These are phyloP conservation scores for Cephalotrichum gorgonifer DNA, from an alignment of 2,329 filamentous ascomycete species.

Conservation along the genomic window DNA sequence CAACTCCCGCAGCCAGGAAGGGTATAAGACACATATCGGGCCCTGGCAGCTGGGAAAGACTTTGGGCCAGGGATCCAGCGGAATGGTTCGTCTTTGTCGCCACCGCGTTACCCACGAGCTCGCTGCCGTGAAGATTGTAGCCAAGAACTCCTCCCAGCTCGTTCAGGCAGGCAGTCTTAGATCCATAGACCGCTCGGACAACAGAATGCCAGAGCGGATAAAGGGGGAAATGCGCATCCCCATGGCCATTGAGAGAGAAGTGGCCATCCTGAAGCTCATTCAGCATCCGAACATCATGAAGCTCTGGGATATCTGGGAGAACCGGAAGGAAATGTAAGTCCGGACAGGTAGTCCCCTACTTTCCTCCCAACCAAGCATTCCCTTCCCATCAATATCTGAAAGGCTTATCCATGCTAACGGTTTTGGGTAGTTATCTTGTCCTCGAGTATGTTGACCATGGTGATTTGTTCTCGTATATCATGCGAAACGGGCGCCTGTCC, in stretches of 20 bases:
- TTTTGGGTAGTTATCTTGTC: slow-evolving; percentile 66
- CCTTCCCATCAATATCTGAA: too few relatives aligned
- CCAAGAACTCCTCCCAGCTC: slow-evolving; percentile 68
- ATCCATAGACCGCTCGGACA: slow-evolving; percentile 66
- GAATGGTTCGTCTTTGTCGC: slow-evolving; percentile 74
- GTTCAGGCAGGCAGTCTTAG: slow-evolving; percentile 79
- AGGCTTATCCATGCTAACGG: slow-evolving; percentile 4
- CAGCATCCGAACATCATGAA: slow-evolving; percentile 92
- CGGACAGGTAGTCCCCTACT: not conserved
- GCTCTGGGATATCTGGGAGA: slow-evolving; percentile 96
- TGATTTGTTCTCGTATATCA: slow-evolving; percentile 83
- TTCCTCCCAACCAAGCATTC: too few relatives aligned
- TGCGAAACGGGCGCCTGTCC: slow-evolving; percentile 56
- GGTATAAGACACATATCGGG: slow-evolving; percentile 67
- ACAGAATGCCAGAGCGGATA: slow-evolving; percentile 40
- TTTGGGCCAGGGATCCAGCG: slow-evolving; percentile 81
- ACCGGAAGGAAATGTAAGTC: slow-evolving; percentile 80
- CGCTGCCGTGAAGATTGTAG: slow-evolving; percentile 92
- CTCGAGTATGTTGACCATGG: slow-evolving; percentile 76
- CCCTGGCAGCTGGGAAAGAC: slow-evolving; percentile 90
- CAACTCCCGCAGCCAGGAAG: slow-evolving; percentile 22
- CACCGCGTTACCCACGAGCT: slow-evolving; percentile 69
- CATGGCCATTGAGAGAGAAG: slow-evolving; percentile 83
- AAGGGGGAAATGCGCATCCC: slow-evolving; percentile 64
- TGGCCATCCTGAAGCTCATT: slow-evolving; percentile 93